Evolutionary conservation across 129 eudicot species (phyloP).

Genomic region (Pseudognaphalium luteoalbum): DNA sequence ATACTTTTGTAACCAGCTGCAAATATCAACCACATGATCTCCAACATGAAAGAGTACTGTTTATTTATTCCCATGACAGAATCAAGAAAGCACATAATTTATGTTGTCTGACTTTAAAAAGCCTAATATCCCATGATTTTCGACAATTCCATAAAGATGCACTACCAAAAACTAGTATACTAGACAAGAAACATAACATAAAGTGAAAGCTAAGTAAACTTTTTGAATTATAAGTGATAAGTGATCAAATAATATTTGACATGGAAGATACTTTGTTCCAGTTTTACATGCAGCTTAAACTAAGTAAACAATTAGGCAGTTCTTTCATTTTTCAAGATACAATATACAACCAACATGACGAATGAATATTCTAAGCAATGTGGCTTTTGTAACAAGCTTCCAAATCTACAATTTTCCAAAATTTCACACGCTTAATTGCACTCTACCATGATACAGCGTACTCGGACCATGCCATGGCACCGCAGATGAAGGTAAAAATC

Average conservation of each 20-base stretch:
- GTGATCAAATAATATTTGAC: not conserved
- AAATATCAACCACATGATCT: slow-evolving; percentile 23
- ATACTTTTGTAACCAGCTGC: slow-evolving; percentile 73
- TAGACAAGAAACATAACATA: slow-evolving; percentile 18
- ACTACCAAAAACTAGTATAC: slow-evolving; percentile 8
- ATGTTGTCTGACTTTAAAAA: not conserved
- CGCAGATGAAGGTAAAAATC: not conserved
- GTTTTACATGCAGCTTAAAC: slow-evolving; percentile 8
- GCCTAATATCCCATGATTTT: slow-evolving; percentile 1
- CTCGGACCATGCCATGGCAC: not conserved
- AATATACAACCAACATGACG: not conserved
- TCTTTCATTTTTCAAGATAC: no score
- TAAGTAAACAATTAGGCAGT: not conserved
- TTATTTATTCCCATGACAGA: slow-evolving; percentile 1
- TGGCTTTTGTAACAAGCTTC: not conserved
- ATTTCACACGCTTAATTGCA: not conserved
- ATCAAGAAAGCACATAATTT: not conserved
- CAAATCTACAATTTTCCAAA: not conserved
- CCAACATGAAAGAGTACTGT: slow-evolving; percentile 7
- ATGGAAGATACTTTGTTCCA: not conserved
- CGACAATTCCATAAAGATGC: slow-evolving; percentile 2
- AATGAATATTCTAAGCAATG: not conserved
- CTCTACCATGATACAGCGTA: not conserved
- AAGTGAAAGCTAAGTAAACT: not conserved
- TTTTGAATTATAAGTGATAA: not conserved